Base-by-base conservation (phyloP, 2,329 filamentous ascomycete species). In the Karstenula rhodostoma region DNA sequence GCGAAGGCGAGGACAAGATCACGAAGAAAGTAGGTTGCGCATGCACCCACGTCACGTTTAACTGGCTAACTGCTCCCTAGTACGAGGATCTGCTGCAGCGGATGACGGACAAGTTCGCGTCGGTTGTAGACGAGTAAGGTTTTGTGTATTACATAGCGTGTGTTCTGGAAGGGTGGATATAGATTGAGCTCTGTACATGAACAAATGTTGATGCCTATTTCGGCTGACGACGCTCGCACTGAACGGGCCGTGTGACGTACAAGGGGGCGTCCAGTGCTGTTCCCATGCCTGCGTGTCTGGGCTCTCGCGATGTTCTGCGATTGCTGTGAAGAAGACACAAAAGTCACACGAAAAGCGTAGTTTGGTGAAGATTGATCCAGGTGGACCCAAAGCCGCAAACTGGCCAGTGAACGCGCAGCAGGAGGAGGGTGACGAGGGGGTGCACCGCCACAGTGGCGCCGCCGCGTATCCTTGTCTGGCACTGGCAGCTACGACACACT, bases 61-160 rank as follows among this genome's bases (percentile, higher is more conserved):
- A n/a, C 22, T 0, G 33, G 67, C 81, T 87, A 76, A 87, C 77
- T 58, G 32, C 54, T 49, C 4, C 47, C 54, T 73, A 95, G 92
- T 99, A 98, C 80, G 95, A 98, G 85, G 89, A 89, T 71, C 88
- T 98, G 71, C 86, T 95, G 72, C 92, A 96, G 82, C 85, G 88
- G 72, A 94, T 99, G 93, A 89, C 91, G 71, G 95, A 99, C 83
- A 97, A 97, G 84, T 99, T 99, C 82, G 95, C 95, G 52, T 90
- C 93, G 42, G 94, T 99, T 62, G 88, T 92, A 78, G 95, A 99
- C 80, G 94, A 98, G 86, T 99, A 93, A 71, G 48, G 43, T 92
- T 75, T 37, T 58, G 60, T 53, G 58, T 55, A 47, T 62, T 74
- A 61, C 63, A 67, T 73, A 72, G 73, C 67, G 69, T 61, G 65